These are phyloP conservation scores for Homolaphlyctis polyrhiza DNA, from an alignment of 371 early-diverging fungal species.

Conservation along the genomic window DNA sequence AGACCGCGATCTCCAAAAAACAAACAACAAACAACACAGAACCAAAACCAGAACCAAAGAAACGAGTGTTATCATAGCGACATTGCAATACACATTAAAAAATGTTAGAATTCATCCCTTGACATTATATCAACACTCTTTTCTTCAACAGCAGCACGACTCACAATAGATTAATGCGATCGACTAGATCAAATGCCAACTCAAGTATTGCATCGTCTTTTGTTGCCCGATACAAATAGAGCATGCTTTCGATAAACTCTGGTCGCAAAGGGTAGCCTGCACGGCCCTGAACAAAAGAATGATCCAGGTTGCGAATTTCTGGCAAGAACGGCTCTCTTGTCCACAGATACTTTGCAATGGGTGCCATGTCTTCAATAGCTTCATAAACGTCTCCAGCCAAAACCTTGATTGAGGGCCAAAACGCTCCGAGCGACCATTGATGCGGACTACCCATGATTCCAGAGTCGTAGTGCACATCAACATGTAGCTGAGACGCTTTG, in stretches of 20 bases:
- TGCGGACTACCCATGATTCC: neutral
- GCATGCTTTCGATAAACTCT: slow-evolving; percentile 84
- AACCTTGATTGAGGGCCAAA: slow-evolving; percentile 23
- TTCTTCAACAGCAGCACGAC: neutral
- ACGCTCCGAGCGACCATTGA: slow-evolving; percentile 17
- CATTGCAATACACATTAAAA: too few species aligned
- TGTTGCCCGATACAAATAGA: slow-evolving; percentile 76
- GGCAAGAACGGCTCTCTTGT: slow-evolving; percentile 12
- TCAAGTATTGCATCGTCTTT: slow-evolving; percentile 71
- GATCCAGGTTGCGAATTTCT: slow-evolving; percentile 10
- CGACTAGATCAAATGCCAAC: slow-evolving; percentile 86
- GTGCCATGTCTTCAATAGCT: neutral
- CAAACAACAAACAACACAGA: too few species aligned
- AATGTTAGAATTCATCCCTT: too few species aligned
- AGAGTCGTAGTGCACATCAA: neutral
- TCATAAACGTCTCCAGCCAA: slow-evolving; percentile 22
- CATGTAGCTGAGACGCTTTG: slow-evolving; percentile 1
- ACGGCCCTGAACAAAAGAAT: neutral
- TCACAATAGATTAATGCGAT: slow-evolving; percentile 60
- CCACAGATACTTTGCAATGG: neutral
- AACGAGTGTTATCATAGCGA: too few species aligned
- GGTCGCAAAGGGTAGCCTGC: slow-evolving; percentile 48
- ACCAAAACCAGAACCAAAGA: too few species aligned
- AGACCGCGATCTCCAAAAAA: slow-evolving; percentile 16
- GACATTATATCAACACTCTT: too few species aligned